Evolutionary conservation across 768 basidiomycete genomes (phyloP).

Genomic region (Boletales sp.): DNA sequence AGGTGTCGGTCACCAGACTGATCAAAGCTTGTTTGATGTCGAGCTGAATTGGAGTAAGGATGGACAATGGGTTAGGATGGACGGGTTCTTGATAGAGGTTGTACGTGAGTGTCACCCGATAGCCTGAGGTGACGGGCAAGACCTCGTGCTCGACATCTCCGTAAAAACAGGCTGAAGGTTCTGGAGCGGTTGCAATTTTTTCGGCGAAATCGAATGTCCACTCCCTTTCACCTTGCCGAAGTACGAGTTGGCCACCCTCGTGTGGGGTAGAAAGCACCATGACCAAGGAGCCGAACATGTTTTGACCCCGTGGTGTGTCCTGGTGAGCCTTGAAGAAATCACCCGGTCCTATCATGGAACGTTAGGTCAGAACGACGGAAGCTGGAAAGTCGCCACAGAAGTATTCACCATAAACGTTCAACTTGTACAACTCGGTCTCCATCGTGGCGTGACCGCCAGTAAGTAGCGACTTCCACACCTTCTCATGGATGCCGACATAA

Average conservation of each 20-base stretch:
- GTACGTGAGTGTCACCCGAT: slow-evolving; percentile 44
- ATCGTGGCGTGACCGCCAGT: slow-evolving; percentile 17
- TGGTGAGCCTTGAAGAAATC: slow-evolving; percentile 11
- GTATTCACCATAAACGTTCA: slow-evolving; percentile 46
- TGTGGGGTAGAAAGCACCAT: slow-evolving; percentile 42
- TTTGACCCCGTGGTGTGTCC: slow-evolving; percentile 36
- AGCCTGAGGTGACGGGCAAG: slow-evolving; percentile 37
- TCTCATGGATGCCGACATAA: slow-evolving; percentile 15
- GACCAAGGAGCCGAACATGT: slow-evolving; percentile 52
- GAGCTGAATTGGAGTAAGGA: not conserved
- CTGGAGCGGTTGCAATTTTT: not conserved
- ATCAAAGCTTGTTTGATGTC: not conserved
- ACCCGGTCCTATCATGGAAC: not conserved
- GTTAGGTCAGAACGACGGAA: not conserved
- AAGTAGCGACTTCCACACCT: slow-evolving; percentile 5
- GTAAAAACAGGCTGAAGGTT: slow-evolving; percentile 32
- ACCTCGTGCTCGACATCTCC: slow-evolving; percentile 47
- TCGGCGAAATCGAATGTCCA: slow-evolving; percentile 4
- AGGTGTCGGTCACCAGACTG: not conserved
- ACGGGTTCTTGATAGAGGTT: slow-evolving; percentile 26
- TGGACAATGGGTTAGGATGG: not conserved
- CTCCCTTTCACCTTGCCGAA: too few relatives aligned
- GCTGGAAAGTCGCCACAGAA: not conserved
- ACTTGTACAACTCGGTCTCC: slow-evolving; percentile 38
- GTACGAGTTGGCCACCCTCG: slow-evolving; percentile 8